Conservation (phyloP, 1,139 yeast species). For the Meyerozyma elateridarum region DNA sequence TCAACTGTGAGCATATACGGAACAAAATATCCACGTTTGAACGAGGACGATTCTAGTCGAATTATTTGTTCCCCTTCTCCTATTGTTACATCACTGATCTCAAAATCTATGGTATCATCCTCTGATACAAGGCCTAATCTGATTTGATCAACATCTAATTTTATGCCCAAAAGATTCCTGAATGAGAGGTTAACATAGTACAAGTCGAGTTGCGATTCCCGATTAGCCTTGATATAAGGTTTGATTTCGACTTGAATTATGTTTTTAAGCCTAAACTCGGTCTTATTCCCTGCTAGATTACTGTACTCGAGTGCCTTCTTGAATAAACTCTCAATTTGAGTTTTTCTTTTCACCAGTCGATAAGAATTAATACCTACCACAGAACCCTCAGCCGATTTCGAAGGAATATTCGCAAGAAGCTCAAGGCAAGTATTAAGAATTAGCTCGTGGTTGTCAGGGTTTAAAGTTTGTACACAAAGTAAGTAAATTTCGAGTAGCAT, state of each 20-base stretch:
- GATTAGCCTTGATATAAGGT: constrained; percentile 25
- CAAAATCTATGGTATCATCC: constrained; percentile 10
- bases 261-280: constrained; percentile 26
- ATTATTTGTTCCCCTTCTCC: constrained; percentile 13
- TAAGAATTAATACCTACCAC: constrained; percentile 28
- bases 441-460: constrained; percentile 14
- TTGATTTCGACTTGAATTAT: constrained; percentile 25
- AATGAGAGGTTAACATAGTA: constrained; percentile 24
- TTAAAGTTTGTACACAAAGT: constrained; percentile 56
- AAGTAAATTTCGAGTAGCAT: constrained; percentile 61
- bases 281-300: constrained; percentile 10
- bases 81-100: constrained; percentile 10
- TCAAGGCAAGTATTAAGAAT: constrained; percentile 30
- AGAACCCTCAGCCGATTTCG: constrained; percentile 10
- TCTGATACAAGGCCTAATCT: constrained; percentile 17
- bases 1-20: constrained; percentile 18
- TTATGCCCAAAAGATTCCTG: constrained; percentile 23
- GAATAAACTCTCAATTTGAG: constrained; percentile 20
- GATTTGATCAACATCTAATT: constrained; percentile 19
- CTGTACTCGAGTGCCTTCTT: constrained; percentile 20
- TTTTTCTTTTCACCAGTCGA: constrained; percentile 18
- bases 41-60: constrained; percentile 19
- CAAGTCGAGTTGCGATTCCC: constrained; percentile 13
- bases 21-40: constrained; percentile 22
- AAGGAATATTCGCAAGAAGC: constrained; percentile 28